Evolutionary conservation across 257 asterid species (phyloP).

Genomic region (Cruciata laevipes): DNA sequence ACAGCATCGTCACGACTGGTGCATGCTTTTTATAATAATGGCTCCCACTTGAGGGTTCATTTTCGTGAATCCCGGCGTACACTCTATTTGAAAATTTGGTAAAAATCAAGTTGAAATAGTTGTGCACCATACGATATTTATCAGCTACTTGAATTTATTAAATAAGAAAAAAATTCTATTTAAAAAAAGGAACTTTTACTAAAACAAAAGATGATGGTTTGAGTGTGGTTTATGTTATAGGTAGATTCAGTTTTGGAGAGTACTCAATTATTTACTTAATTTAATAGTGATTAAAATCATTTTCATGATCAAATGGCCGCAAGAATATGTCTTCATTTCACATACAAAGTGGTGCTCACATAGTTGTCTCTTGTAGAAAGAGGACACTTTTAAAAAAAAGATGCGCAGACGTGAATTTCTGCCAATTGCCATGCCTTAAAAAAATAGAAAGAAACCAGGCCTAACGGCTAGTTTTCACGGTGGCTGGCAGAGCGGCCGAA

Average conservation of each 20-base stretch:
- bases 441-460: background rate
- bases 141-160: too few relatives aligned
- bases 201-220: too few relatives aligned
- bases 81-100: background rate
- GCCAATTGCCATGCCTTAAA: background rate
- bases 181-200: too few relatives aligned
- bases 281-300: background rate
- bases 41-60: background rate
- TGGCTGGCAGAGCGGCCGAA: background rate
- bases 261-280: background rate
- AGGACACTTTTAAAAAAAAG: background rate
- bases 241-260: background rate
- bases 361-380: background rate
- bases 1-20: background rate
- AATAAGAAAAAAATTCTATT: too few relatives aligned
- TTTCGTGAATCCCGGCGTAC: background rate
- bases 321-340: background rate
- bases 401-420: background rate
- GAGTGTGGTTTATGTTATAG: too few relatives aligned
- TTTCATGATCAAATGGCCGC: background rate
- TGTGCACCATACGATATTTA: too few relatives aligned
- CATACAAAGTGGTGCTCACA: background rate
- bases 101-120: too few relatives aligned
- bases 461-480: conserved; percentile 1
- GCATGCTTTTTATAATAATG: background rate